Conservation (phyloP, 2,329 filamentous ascomycete genomes). For the Penicillium nordicum region DNA sequence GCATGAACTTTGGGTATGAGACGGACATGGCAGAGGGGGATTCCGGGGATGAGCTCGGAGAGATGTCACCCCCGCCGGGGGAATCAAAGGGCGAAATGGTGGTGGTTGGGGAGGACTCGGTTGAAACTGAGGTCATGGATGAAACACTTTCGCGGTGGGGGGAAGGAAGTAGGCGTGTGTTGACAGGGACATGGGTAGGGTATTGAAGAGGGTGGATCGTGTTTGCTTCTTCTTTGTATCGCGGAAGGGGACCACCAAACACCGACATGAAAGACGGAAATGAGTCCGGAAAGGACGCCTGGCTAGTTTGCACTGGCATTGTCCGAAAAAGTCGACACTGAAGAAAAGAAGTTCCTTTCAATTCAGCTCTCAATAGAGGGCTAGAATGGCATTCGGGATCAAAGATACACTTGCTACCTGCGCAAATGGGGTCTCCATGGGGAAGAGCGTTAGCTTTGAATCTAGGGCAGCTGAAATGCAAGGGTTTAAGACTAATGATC, state of each 20-base stretch:
- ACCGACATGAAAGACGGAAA: conserved; percentile 55
- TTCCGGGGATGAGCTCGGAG: conserved; percentile 87
- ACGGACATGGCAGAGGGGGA: conserved; percentile 72
- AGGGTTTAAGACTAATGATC: conserved; percentile 32
- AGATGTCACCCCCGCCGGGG: conserved; percentile 82
- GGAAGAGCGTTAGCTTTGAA: conserved; percentile 14
- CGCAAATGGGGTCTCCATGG: conserved; percentile 33
- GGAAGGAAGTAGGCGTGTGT: conserved; percentile 29
- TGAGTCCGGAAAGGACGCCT: conserved; percentile 41
- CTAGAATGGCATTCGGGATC: conserved; percentile 31
- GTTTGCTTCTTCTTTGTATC: conserved; percentile 30
- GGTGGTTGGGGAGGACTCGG: conserved; percentile 91
- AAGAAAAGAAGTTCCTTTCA: conserved; percentile 27
- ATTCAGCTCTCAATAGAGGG: conserved; percentile 11
- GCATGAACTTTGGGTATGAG: conserved; percentile 42
- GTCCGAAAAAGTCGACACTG: conserved; percentile 18
- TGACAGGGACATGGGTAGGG: conserved; percentile 28
- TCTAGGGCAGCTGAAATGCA: conserved; percentile 14
- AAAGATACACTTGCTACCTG: conserved; percentile 37
- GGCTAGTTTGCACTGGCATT: conserved; percentile 42
- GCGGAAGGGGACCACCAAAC: conserved; percentile 43
- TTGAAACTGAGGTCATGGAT: conserved; percentile 66
- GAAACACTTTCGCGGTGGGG: conserved; percentile 45
- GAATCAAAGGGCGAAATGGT: conserved; percentile 91
- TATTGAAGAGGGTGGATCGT: conserved; percentile 26